Evolutionary conservation across 176 grass and related monocot genomes (phyloP).

Genomic region (Leersia perrieri): DNA sequence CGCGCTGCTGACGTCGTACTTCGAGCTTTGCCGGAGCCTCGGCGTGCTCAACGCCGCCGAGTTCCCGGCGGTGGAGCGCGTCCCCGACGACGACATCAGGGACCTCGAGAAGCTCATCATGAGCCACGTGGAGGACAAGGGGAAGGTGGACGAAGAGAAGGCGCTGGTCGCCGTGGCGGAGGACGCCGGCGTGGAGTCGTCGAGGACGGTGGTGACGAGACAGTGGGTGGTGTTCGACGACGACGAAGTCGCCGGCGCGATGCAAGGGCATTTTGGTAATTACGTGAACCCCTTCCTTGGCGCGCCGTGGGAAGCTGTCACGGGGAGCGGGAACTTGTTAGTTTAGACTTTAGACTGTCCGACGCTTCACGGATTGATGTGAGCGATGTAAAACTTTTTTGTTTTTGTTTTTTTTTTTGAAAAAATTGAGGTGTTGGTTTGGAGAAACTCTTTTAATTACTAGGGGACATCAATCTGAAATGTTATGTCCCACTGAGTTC

Average conservation of each 20-base stretch:
- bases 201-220: constrained; percentile 41
- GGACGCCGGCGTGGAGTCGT: constrained; percentile 9
- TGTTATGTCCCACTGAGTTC: no score
- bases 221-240: constrained; percentile 89
- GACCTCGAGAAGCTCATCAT: constrained; percentile 76
- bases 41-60: constrained; percentile 66
- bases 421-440: background rate
- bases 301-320: background rate
- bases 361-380: background rate
- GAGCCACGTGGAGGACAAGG: constrained; percentile 40
- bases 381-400: background rate
- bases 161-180: constrained; percentile 19
- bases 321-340: constrained; percentile 7
- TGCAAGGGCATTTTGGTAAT: constrained; percentile 27
- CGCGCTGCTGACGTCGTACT: constrained; percentile 59
- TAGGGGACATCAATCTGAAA: no score
- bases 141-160: constrained; percentile 24
- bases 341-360: background rate
- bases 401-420: background rate
- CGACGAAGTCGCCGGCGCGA: background rate
- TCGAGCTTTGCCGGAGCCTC: constrained; percentile 64
- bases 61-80: constrained; percentile 62
- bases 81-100: constrained; percentile 72
- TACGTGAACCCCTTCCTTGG: constrained; percentile 43
- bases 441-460: no score